These are phyloP conservation scores for Sporothrix euskadiensis DNA, from an alignment of 2,329 filamentous ascomycete species.

Conservation along the genomic window DNA sequence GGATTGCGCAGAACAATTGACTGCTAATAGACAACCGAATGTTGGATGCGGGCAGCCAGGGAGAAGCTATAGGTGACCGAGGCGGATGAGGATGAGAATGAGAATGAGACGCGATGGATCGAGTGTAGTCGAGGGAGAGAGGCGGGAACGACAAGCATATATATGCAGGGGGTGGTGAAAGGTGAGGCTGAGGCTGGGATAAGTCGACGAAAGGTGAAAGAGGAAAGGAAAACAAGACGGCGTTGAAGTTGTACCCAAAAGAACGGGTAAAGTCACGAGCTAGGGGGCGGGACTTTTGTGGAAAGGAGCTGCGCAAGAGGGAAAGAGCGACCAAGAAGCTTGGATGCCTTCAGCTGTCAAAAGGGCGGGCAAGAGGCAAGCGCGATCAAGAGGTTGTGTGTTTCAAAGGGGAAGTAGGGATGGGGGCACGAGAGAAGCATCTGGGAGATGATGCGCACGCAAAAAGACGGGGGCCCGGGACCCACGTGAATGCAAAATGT, in stretches of 20 bases:
- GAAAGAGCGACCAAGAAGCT: neutral
- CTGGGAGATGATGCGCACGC: neutral
- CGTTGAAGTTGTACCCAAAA: neutral
- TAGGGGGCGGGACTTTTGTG: neutral
- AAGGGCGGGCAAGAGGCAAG: slow-evolving; percentile 14
- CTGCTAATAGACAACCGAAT: neutral
- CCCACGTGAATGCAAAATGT: neutral
- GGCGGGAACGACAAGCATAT: neutral
- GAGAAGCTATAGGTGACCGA: neutral
- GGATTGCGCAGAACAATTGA: neutral
- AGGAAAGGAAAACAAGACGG: neutral
- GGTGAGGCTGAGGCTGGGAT: neutral
- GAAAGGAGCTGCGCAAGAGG: neutral
- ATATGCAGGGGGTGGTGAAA: neutral
- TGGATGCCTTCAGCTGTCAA: slow-evolving; percentile 18
- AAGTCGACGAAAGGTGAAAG: neutral
- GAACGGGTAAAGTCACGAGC: neutral
- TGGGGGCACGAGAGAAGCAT: neutral
- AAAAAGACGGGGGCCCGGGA: neutral
- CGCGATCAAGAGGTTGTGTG: neutral
- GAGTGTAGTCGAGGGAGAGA: neutral
- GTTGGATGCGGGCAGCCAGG: neutral
- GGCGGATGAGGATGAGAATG: neutral
- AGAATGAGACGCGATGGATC: neutral
- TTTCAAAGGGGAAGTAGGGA: slow-evolving; percentile 18